These are phyloP conservation scores for Medicago truncatula DNA, from an alignment of 306 rosid species.

Conservation along the genomic window DNA sequence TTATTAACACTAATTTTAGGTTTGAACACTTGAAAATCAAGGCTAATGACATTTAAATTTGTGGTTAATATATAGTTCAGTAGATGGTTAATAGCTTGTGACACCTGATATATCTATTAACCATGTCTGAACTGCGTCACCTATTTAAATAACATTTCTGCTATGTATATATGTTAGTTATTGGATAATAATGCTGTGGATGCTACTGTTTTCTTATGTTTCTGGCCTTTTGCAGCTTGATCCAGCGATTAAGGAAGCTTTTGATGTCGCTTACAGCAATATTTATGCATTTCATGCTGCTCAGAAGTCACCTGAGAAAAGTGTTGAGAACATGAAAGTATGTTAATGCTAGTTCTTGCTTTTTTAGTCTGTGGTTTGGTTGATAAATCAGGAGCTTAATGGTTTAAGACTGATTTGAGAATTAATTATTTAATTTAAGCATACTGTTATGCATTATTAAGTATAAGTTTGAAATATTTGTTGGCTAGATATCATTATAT, in stretches of 20 bases:
- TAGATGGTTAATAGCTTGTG: background rate
- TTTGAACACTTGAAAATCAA: background rate
- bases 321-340: conserved; percentile 93
- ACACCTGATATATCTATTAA: background rate
- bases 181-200: conserved; percentile 5
- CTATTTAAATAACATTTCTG: background rate
- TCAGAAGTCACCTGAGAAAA: conserved; percentile 77
- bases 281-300: conserved; percentile 92
- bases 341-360: conserved; percentile 41
- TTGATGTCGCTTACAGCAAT: conserved; percentile 87
- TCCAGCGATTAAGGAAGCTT: conserved; percentile 73
- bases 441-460: conserved; percentile 13
- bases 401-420: conserved; percentile 12
- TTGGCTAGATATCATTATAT: conserved; percentile 5
- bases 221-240: conserved; percentile 67
- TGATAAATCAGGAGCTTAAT: conserved; percentile 3
- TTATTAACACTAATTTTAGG: background rate
- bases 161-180: background rate
- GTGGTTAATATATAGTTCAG: background rate
- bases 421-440: background rate
- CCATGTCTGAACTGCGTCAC: background rate
- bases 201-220: conserved; percentile 17
- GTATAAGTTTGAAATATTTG: conserved; percentile 9
- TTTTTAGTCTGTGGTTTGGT: conserved; percentile 7
- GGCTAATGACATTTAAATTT: background rate